phyloP scores from a whole-genome alignment of 352 stramenopile species.

The Phytophthora boehmeriae region DNA sequence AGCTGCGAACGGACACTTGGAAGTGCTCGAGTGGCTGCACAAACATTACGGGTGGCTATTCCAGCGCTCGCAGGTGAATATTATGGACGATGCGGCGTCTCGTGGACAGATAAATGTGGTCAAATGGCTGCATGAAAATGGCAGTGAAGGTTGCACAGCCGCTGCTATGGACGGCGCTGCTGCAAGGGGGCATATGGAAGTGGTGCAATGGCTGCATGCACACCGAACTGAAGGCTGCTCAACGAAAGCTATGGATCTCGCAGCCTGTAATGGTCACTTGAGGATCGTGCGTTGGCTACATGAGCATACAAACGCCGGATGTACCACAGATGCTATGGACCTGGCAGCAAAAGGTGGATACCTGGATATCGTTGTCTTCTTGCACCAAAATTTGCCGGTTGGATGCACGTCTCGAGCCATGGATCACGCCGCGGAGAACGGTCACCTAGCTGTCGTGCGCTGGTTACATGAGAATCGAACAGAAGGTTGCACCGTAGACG shows the following conservation, averaged over 20 bases:
- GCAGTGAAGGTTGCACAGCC: slow-evolving; percentile 31
- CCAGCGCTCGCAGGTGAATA: slow-evolving; percentile 23
- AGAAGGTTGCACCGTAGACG: slow-evolving; percentile 47
- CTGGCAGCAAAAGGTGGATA: slow-evolving; percentile 42
- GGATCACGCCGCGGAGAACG: slow-evolving; percentile 50
- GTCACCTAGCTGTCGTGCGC: slow-evolving; percentile 40
- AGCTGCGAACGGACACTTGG: slow-evolving; percentile 49
- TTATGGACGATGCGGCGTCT: slow-evolving; percentile 45
- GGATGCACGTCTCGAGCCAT: slow-evolving; percentile 52
- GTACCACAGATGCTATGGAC: slow-evolving; percentile 48
- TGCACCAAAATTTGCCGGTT: slow-evolving; percentile 43
- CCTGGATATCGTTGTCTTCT: slow-evolving; percentile 40
- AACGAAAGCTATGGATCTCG: slow-evolving; percentile 49
- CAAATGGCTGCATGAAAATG: slow-evolving; percentile 42
- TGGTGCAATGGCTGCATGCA: slow-evolving; percentile 48
- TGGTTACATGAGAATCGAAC: slow-evolving; percentile 46
- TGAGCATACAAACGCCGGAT: slow-evolving; percentile 35
- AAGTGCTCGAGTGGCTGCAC: slow-evolving; percentile 50
- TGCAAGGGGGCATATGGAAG: slow-evolving; percentile 34
- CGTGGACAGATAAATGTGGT: slow-evolving; percentile 43
- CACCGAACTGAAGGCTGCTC: slow-evolving; percentile 46
- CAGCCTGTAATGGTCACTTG: slow-evolving; percentile 52
- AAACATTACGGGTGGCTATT: slow-evolving; percentile 33
- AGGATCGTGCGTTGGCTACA: slow-evolving; percentile 53
- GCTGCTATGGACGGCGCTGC: slow-evolving; percentile 52